phyloP scores from a whole-genome alignment of 768 basidiomycete genomes.

The Amanita pallidorosea region DNA sequence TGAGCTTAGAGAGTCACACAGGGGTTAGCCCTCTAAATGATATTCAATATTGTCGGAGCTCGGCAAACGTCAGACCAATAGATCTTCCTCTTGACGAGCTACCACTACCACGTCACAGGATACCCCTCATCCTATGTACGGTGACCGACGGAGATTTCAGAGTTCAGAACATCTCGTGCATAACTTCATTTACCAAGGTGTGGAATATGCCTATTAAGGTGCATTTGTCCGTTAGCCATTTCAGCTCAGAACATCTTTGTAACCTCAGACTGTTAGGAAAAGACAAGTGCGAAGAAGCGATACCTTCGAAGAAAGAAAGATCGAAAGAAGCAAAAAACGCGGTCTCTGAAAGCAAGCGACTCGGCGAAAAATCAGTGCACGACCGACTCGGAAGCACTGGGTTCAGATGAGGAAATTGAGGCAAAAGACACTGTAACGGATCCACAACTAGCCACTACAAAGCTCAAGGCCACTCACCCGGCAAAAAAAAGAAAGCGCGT shows the following conservation, averaged over 20 bases:
- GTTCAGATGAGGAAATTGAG: conserved; percentile 7
- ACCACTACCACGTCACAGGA: too few species aligned
- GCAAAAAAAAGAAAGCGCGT: background rate
- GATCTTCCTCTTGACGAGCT: too few species aligned
- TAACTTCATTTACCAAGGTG: too few species aligned
- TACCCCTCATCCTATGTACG: too few species aligned
- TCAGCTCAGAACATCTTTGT: background rate
- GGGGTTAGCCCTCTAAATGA: too few species aligned
- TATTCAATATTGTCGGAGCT: too few species aligned
- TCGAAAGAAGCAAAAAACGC: conserved; percentile 37
- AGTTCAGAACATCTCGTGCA: too few species aligned
- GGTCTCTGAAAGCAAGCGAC: conserved; percentile 37
- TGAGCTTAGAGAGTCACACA: too few species aligned
- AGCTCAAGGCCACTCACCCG: background rate
- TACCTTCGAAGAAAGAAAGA: conserved; percentile 68
- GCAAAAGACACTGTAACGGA: background rate
- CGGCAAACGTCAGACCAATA: too few species aligned
- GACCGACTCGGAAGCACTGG: conserved; percentile 8
- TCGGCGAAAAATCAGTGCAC: conserved; percentile 12
- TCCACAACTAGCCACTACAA: background rate
- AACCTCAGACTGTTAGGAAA: conserved; percentile 22
- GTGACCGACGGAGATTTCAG: too few species aligned
- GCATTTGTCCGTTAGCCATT: background rate
- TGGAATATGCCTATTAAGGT: background rate
- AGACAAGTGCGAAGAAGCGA: conserved; percentile 63